Base-by-base conservation (phyloP, 306 rosid species). In the Potentilla sterilis region DNA sequence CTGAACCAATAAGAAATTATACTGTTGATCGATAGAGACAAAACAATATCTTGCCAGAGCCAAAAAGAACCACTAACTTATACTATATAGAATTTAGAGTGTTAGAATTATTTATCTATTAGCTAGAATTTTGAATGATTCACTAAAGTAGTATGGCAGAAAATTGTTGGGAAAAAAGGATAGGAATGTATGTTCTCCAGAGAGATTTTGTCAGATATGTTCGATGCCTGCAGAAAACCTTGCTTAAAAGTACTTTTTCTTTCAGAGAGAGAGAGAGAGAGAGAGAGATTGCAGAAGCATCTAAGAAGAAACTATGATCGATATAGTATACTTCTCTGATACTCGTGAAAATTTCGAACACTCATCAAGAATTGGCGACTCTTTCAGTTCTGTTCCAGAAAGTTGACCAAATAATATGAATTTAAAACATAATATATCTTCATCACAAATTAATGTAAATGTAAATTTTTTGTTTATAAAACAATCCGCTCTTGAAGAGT, bases 21-120 rank as follows among this genome's bases (percentile, higher is more conserved):
- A 51, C 42, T 34, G 40, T 40, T 43, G 35, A 28, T 40, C 78
- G 69, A 69, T 79, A 81, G 84, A 79, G 88, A 83, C 85, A 87
- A 78, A 75, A 71, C 69, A 38, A 76, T 82, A 80, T 81, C 83
- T 75, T 83, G 79, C 59, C 83, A 72, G 73, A 37, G 75, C 85
- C 82, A 81, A 83, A 78, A 89, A 71, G 76, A 83, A 77, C 83
- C 77, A 70, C 80, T 44, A 76, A 19, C 49, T 18, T 38, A 57
- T 78, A 70, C n/a, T 21, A 35, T n/a, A 72, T 73, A 54, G 8
- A 43, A 32, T 54, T 46, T 21, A 38, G 8, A 34, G 37, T 54
- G 47, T 40, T 35, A 32, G 62, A 35, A 46, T 34, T 16, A 42
- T 28, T 6, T 62, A 44, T 77, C 24, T 38, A 58, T 22, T 34